Evolutionary conservation across 108 stramenopile genomes (phyloP).

Genomic region (Ochromonas danica): DNA sequence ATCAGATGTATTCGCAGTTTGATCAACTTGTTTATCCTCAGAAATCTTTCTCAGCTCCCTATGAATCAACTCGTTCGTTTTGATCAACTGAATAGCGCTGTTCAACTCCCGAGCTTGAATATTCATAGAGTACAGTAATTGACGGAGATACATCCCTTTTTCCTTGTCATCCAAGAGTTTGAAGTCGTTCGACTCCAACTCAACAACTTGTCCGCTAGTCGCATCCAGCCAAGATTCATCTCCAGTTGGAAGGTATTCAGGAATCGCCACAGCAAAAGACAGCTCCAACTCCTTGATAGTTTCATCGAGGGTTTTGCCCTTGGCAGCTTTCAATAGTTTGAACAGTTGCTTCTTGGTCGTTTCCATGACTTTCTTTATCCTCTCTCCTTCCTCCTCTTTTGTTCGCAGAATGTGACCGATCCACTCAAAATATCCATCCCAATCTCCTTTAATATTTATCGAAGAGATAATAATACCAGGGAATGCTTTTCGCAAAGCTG

Average conservation of each 20-base stretch:
- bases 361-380: background rate
- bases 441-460: background rate
- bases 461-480: background rate
- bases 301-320: conserved; percentile 2
- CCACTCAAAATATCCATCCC: background rate
- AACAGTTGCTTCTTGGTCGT: background rate
- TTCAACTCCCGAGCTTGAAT: too few species aligned
- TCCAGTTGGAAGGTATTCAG: conserved; percentile 5
- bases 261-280: background rate
- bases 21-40: too few species aligned
- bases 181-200: conserved; percentile 25
- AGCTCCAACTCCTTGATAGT: background rate
- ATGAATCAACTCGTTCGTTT: too few species aligned
- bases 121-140: background rate
- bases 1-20: too few species aligned
- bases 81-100: too few species aligned
- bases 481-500: background rate
- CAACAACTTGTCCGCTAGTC: background rate
- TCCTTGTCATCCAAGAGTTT: conserved; percentile 19
- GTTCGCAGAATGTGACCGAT: background rate
- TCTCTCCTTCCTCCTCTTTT: background rate
- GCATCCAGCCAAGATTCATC: conserved; percentile 28
- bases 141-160: conserved; percentile 2
- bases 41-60: too few species aligned
- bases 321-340: background rate